Base-by-base conservation (phyloP, 495 filamentous ascomycete species). In the Astrothelium subdiscretum region DNA sequence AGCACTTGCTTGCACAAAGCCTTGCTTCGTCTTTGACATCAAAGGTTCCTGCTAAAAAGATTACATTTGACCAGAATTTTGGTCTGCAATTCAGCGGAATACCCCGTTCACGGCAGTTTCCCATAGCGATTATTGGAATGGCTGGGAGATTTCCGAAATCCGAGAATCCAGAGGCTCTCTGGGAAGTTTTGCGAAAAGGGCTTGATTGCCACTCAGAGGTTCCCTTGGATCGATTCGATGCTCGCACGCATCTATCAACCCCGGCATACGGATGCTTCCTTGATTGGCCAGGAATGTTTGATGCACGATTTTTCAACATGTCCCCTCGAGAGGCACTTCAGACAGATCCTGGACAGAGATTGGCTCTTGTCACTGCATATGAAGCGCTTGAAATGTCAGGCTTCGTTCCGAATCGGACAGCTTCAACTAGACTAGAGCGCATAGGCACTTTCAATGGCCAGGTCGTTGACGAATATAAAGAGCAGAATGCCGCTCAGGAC, bases 181-280 rank as follows among this genome's bases (percentile, higher is more conserved):
- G 79, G 79, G 60, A 76, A 1, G 24, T 77, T 0, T 43, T 81
- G 2, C 64, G 75, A 24, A 42, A 75, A 4, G 77, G 77, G 0
- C 67, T 68, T 0, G 77, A 81, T 65, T 68, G 73, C 3, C 70
- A 73, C 26, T 65, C 52, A 3, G 65, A 59, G 52, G 69, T 81
- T 0, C 78, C 78, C 0, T 54, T 64, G 0, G 75, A 78, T 63
- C 69, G 79, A n/a, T 82, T 78, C 35, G 74, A 81, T 60, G 32
- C 76, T 2, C 65, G 75, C 0, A 70, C 74, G 0, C 77, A 81
- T 59, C 31, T 26, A 20, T 32, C 13, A 10, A 11, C 5, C 11
- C 13, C 31, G 5, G 12, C 12, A 12, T 59, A 35, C 12, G 57
- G 57, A 29, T 59, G 57, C 57, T 59, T 24, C 22, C 67, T 59